phyloP scores from a whole-genome alignment of 2,329 filamentous ascomycete genomes.

The Stachybotrys echinatus region DNA sequence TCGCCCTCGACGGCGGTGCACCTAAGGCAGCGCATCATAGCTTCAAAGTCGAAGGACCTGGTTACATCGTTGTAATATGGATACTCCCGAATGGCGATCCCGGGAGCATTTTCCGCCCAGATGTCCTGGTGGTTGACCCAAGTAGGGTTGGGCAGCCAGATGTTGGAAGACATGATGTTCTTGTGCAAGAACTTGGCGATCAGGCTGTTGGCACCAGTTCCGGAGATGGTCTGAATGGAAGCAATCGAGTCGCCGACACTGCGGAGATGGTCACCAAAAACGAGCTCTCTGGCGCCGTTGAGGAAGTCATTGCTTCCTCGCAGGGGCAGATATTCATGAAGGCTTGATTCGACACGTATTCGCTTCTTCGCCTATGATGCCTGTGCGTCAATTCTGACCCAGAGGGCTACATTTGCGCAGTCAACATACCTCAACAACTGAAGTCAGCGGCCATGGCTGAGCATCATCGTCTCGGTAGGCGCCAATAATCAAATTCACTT shows the following conservation, averaged over 20 bases:
- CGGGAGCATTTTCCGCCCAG: slow-evolving; percentile 16
- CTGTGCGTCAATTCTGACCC: background rate
- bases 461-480: slow-evolving; percentile 86
- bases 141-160: slow-evolving; percentile 19
- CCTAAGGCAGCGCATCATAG: slow-evolving; percentile 18
- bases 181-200: slow-evolving; percentile 18
- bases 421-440: slow-evolving; percentile 72
- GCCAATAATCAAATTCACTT: slow-evolving; percentile 45
- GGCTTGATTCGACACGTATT: slow-evolving; percentile 70
- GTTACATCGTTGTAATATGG: slow-evolving; percentile 23
- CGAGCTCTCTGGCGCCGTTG: slow-evolving; percentile 16
- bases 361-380: slow-evolving; percentile 70
- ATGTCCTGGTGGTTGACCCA: slow-evolving; percentile 45
- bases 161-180: slow-evolving; percentile 11
- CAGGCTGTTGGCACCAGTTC: slow-evolving; percentile 28
- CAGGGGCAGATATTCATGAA: slow-evolving; percentile 93
- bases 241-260: slow-evolving; percentile 10
- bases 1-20: slow-evolving; percentile 18
- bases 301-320: slow-evolving; percentile 69
- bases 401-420: background rate
- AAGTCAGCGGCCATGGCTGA: slow-evolving; percentile 87
- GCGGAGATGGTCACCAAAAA: slow-evolving; percentile 12
- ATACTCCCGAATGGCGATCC: slow-evolving; percentile 16
- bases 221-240: slow-evolving; percentile 29
- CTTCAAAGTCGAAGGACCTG: slow-evolving; percentile 21